Base-by-base conservation (phyloP, 2,329 filamentous ascomycete genomes). In the Amylocarpus encephaloides region DNA sequence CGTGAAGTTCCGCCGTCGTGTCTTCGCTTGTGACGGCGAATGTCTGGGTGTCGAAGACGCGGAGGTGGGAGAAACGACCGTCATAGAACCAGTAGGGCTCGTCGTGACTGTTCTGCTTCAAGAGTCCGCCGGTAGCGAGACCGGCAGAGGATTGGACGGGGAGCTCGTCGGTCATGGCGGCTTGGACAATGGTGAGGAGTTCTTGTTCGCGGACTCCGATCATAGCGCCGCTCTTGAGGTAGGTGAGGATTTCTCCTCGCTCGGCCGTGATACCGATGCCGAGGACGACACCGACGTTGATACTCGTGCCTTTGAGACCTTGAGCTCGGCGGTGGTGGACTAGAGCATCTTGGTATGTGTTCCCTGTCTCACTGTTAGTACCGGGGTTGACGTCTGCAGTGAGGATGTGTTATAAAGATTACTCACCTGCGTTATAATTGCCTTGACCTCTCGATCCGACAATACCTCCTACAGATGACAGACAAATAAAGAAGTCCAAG, bases 81-180 rank as follows among this genome's bases (percentile, higher is more conserved):
- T 7, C 22, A 15, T 19, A 18, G 6, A 45, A n/a, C 34, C 75
- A 80, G 61, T 76, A 79, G 1, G 77, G 75, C 50, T 79, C 75
- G 0, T 71, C 67, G 0, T 73, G 71, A 46, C 71, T 66, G 76
- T 79, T 56, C 79, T 77, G 5, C 63, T 62, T 12, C 75, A 50
- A 9, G 9, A n/a, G 13, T 5, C 34, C 48, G 1, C 42, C 35
- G 6, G 36, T 30, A 18, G 34, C 34, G 18, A 46, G 13, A 9
- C 48, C 48, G 13, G 35, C 34, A 2, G 46, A 68, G 11, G 79
- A 66, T 1, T 77, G 77, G 15, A 76, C 77, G 0, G 76, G 78
- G 9, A 76, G 75, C 11, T 78, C 69, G 6, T 75, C 73, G 16
- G 75, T 70, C n/a, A 75, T 66, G n/a, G 78, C 60, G 51, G 78